These are phyloP conservation scores for Austropuccinia psidii DNA, from an alignment of 1,284 basidiomycete genomes.

Conservation along the genomic window DNA sequence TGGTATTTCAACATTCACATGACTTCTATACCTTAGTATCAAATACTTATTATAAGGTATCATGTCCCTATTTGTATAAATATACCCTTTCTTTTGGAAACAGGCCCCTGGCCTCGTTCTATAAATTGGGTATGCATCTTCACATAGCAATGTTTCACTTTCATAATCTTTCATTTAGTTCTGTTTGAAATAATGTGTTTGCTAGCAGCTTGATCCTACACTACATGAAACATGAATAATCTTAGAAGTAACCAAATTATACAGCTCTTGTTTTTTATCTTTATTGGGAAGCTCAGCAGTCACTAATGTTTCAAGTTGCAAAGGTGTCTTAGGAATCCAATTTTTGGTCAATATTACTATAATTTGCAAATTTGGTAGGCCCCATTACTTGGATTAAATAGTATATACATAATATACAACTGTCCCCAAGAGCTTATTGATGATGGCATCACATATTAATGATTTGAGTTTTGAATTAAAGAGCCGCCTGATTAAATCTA, in stretches of 20 bases:
- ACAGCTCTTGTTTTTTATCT: slow-evolving; percentile 48
- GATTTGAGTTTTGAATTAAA: background rate
- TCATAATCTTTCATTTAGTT: too few relatives aligned
- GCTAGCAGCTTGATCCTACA: too few relatives aligned
- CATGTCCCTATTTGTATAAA: slow-evolving; percentile 48
- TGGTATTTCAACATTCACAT: slow-evolving; percentile 53
- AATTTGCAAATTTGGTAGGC: background rate
- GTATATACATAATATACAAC: background rate
- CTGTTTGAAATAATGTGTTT: background rate
- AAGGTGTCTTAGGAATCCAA: slow-evolving; percentile 43
- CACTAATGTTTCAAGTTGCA: slow-evolving; percentile 50
- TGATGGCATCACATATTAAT: slow-evolving; percentile 37
- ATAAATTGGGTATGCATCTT: too few relatives aligned
- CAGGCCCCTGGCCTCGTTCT: too few relatives aligned
- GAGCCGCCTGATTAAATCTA: background rate
- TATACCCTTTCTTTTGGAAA: too few relatives aligned
- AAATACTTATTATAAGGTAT: slow-evolving; percentile 50
- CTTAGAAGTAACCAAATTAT: too few relatives aligned
- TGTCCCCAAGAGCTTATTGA: background rate
- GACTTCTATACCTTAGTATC: slow-evolving; percentile 49
- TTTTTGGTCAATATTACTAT: background rate
- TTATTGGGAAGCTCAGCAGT: slow-evolving; percentile 52
- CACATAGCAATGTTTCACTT: too few relatives aligned
- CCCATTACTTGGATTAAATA: background rate
- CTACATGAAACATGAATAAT: too few relatives aligned